These are phyloP conservation scores for Aspergillus baeticus DNA, from an alignment of 495 filamentous ascomycete genomes.

Conservation along the genomic window DNA sequence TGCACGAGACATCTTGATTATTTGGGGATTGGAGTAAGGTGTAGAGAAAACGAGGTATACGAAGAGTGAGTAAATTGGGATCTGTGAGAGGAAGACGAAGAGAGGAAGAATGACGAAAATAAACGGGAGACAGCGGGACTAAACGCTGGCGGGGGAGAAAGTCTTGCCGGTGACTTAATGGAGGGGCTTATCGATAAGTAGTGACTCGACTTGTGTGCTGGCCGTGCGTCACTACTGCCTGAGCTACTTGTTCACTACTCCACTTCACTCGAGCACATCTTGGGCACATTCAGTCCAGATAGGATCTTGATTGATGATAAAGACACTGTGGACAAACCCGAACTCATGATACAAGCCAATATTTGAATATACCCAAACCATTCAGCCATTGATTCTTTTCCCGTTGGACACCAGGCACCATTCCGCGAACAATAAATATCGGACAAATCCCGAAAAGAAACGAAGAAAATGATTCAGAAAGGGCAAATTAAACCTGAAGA, in stretches of 20 bases:
- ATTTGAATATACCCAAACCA: neutral
- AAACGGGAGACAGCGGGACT: conserved; percentile 8
- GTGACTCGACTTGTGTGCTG: conserved; percentile 9
- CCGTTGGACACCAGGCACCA: no score
- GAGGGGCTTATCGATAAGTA: conserved; percentile 28
- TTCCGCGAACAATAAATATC: no score
- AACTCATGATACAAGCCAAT: no score
- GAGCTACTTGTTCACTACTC: neutral
- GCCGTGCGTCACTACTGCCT: conserved; percentile 15
- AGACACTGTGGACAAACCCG: no score
- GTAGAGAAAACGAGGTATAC: conserved; percentile 10
- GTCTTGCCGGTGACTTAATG: conserved; percentile 3
- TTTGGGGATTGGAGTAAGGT: neutral
- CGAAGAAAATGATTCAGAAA: no score
- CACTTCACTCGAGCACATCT: neutral
- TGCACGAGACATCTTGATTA: conserved; percentile 76
- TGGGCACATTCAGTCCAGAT: conserved; percentile 7
- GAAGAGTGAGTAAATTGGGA: conserved; percentile 6
- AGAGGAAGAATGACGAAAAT: conserved; percentile 12
- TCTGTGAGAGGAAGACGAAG: conserved; percentile 10
- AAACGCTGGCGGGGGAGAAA: neutral
- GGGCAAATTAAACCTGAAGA: neutral
- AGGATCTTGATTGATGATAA: no score
- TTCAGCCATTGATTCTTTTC: no score
- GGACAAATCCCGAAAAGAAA: no score